phyloP scores from a whole-genome alignment of 768 basidiomycete species.

The Daedaleopsis nitida region DNA sequence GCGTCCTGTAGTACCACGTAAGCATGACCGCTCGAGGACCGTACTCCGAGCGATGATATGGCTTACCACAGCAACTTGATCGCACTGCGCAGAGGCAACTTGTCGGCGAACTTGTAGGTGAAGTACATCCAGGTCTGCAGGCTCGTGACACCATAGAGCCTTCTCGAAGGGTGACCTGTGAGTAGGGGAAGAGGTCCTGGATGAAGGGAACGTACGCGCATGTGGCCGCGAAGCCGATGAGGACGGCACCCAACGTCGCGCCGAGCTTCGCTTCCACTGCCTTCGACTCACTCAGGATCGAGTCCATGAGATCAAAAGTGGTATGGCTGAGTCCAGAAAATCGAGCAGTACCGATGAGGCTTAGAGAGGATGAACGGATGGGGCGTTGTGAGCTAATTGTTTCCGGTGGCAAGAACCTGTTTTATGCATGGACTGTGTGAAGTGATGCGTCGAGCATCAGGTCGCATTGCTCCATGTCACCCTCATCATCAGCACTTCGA shows the following conservation, averaged over 20 bases:
- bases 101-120: background rate
- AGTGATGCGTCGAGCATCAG: no score
- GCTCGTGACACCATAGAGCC: slow-evolving; percentile 10
- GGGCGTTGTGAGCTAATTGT: no score
- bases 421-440: no score
- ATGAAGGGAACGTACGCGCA: background rate
- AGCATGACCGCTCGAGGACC: background rate
- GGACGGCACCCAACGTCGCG: background rate
- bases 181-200: background rate
- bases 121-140: slow-evolving; percentile 13
- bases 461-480: no score
- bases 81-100: background rate
- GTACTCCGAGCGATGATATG: no score
- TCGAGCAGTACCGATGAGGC: no score
- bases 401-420: no score
- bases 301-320: no score
- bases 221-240: background rate
- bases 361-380: no score
- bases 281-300: no score
- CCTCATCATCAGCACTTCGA: no score
- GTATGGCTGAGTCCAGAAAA: no score
- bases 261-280: background rate
- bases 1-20: background rate
- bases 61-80: background rate
- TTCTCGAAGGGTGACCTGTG: background rate